These are phyloP conservation scores for Globisporangium alternatum DNA, from an alignment of 352 stramenopile species.

Conservation along the genomic window DNA sequence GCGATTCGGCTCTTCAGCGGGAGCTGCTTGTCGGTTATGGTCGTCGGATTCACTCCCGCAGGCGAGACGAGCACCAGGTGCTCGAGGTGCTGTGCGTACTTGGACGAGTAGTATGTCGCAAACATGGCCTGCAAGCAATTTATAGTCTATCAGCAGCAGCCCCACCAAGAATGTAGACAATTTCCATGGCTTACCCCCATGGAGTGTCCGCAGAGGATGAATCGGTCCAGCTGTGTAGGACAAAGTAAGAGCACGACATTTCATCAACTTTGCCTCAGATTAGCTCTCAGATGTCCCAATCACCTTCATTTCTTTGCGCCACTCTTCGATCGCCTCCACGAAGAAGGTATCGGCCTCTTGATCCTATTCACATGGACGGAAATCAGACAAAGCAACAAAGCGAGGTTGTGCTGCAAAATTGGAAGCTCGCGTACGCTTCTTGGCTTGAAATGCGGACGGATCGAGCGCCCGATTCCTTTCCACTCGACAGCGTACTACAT, in stretches of 20 bases:
- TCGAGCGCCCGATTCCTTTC: slow-evolving; percentile 8
- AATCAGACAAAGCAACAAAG: neutral
- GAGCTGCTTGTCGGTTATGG: slow-evolving; percentile 1
- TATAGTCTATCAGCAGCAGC: neutral
- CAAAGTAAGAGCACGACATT: neutral
- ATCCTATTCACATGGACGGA: neutral
- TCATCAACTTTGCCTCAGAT: neutral
- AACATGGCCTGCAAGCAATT: slow-evolving; percentile 17
- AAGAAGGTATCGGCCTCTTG: slow-evolving; percentile 9
- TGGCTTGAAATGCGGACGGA: slow-evolving; percentile 8
- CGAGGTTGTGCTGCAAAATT: too few species aligned
- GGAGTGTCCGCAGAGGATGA: slow-evolving; percentile 9
- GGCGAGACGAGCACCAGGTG: slow-evolving; percentile 26
- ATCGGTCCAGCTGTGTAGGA: slow-evolving; percentile 7
- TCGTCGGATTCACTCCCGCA: slow-evolving; percentile 11
- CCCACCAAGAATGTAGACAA: neutral
- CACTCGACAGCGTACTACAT: slow-evolving; percentile 6
- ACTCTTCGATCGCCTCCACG: slow-evolving; percentile 9
- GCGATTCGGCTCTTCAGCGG: neutral
- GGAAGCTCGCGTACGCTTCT: neutral
- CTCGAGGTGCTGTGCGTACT: slow-evolving; percentile 15
- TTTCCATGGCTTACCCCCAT: neutral
- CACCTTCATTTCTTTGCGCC: slow-evolving; percentile 10
- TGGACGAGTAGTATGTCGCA: slow-evolving; percentile 12
- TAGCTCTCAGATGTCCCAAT: too few species aligned